Base-by-base conservation (phyloP, 2,329 filamentous ascomycete species). In the Verticillium alfalfae region DNA sequence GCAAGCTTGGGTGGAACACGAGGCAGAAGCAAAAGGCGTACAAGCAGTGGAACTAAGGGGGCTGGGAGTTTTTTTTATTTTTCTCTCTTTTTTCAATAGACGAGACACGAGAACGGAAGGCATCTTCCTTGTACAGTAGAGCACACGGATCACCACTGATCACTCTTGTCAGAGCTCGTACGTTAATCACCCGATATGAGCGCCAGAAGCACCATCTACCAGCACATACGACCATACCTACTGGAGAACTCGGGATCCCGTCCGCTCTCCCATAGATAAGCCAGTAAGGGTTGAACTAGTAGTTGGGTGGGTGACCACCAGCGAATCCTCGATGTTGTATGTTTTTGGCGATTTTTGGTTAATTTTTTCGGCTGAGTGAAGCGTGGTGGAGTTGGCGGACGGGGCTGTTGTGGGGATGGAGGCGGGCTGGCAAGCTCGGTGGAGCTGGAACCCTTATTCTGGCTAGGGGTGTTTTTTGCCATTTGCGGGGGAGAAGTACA, bases 1-100 rank as follows among this genome's bases (percentile, higher is more conserved):
- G 87, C 52, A 93, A 92, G 73, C 74, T 94, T 68, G 89, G 90
- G 37, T 94, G 90, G 90, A 94, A 93, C 69, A 91, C 88, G 66
- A 76, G 90, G 65, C 88, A 92, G 75, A 88, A 88, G 75, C 90
- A 93, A 73, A 93, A 92, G 72, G 78, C 45, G 22, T 52, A 52
- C 45, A 52, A 52, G 45, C 45, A 52, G 45, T 52, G 45, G 45
- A 52, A 26, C 45, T 52, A 52, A 10, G 4, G 7, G 45, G 16
- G 15, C 39, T n/a, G 16, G 16, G 26, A 31, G 26, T 4, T 1
- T 31, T 4, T 31, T 3, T 31, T 31, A 5, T 31, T 31, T 4
- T 31, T 5, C 5, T 31, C 26, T 31, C 26, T 31, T 31, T 31
- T 31, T 45, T 16, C 7, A 6, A 26, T 22, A 52, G 45, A 52